phyloP scores from a whole-genome alignment of 352 stramenopile genomes.

The Aphanomyces invadans region DNA sequence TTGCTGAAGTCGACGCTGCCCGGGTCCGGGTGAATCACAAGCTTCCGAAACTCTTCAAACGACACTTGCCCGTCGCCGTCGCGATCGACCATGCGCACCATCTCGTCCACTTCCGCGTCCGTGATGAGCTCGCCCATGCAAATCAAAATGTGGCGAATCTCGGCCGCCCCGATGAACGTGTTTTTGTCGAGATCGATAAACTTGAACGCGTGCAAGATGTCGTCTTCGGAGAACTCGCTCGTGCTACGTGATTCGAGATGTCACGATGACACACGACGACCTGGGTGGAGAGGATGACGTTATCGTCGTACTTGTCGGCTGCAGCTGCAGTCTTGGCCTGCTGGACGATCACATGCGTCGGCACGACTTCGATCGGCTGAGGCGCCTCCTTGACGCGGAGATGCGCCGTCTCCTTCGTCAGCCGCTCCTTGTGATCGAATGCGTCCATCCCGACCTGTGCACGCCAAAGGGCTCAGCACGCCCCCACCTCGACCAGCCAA shows the following conservation, averaged over 20 bases:
- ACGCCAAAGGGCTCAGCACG: too few species aligned
- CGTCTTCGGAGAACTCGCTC: conserved; percentile 86
- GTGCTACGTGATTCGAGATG: conserved; percentile 26
- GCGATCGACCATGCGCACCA: conserved; percentile 88
- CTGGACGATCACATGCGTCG: conserved; percentile 24
- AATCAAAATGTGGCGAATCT: conserved; percentile 90
- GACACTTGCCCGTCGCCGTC: conserved; percentile 90
- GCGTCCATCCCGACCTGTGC: conserved; percentile 49
- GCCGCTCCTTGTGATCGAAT: conserved; percentile 61
- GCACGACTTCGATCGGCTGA: conserved; percentile 29
- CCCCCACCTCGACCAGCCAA: too few species aligned
- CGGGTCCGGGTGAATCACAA: conserved; percentile 88
- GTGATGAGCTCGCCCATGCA: conserved; percentile 95
- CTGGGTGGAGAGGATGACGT: neutral
- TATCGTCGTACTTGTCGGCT: conserved; percentile 30
- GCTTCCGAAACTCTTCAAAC: conserved; percentile 85
- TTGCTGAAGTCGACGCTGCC: conserved; percentile 64
- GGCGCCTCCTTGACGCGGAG: conserved; percentile 23
- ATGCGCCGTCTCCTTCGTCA: conserved; percentile 51
- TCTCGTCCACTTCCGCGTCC: conserved; percentile 90
- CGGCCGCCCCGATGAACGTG: conserved; percentile 85
- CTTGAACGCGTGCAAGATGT: conserved; percentile 86
- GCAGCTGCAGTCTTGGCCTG: conserved; percentile 15
- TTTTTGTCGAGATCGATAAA: conserved; percentile 94
- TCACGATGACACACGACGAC: neutral